These are phyloP conservation scores for Didymella segeticola DNA, from an alignment of 2,329 filamentous ascomycete species.

Conservation along the genomic window DNA sequence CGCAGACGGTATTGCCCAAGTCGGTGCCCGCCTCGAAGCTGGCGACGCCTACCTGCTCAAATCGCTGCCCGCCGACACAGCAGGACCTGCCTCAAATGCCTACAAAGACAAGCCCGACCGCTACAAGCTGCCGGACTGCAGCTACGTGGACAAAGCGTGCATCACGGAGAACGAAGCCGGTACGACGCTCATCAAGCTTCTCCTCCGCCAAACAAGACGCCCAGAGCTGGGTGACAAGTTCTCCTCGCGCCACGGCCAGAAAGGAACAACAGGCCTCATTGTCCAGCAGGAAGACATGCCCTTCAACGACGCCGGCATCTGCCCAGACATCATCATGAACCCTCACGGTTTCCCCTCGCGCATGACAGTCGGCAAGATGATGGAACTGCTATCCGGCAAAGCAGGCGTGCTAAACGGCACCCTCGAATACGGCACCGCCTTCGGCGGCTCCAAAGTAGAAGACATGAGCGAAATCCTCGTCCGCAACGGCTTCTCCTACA, in stretches of 20 bases:
- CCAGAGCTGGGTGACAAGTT: constrained; percentile 99
- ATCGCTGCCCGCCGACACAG: constrained; percentile 79
- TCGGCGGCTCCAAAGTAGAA: constrained; percentile 82
- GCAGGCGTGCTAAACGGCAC: constrained; percentile 85
- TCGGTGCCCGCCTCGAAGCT: constrained; percentile 77
- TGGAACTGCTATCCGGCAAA: constrained; percentile 94
- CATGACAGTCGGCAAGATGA: constrained; percentile 98
- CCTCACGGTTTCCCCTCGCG: constrained; percentile 99
- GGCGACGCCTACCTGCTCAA: constrained; percentile 94
- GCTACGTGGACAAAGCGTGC: constrained; percentile 96
- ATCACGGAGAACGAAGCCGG: constrained; percentile 87
- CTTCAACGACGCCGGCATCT: constrained; percentile 87
- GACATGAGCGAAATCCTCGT: constrained; percentile 88
- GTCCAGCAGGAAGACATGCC: constrained; percentile 97
- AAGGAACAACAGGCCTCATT: constrained; percentile 96
- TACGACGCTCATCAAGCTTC: constrained; percentile 86
- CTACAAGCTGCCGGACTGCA: constrained; percentile 83
- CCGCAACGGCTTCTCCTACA: constrained; percentile 90
- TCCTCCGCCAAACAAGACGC: constrained; percentile 92
- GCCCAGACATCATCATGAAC: constrained; percentile 99
- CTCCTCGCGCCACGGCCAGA: constrained; percentile 96
- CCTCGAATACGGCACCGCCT: constrained; percentile 88
- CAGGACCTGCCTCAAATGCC: constrained; percentile 70
- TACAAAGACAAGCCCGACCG: constrained; percentile 71
- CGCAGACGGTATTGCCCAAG: constrained; percentile 84